Percentiles rank a stretch among this genome's conserved stretches.
Evolutionary conservation across 2,329 filamentous ascomycete genomes (phyloP).

Genomic region (Penicillium sp.): DNA sequence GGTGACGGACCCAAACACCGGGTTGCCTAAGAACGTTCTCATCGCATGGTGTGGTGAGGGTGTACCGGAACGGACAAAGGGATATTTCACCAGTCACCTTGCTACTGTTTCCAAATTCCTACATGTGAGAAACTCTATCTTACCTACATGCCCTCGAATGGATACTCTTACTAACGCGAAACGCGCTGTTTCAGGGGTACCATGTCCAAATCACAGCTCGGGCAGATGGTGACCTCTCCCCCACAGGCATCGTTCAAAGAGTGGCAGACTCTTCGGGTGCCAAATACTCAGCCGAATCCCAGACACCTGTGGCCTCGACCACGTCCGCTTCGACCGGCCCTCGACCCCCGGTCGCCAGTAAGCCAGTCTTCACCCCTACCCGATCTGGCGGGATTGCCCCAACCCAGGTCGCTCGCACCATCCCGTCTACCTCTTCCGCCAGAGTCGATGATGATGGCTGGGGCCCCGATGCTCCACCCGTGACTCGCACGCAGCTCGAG

Average conservation of each 20-base stretch:
- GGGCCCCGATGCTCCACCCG: constrained; percentile 90
- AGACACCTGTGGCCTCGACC: constrained; percentile 46
- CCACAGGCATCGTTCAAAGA: constrained; percentile 88
- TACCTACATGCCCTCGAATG: not conserved
- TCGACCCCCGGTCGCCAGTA: constrained; percentile 75
- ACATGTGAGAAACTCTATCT: constrained; percentile 61
- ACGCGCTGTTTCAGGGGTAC: constrained; percentile 68
- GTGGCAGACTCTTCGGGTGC: constrained; percentile 92
- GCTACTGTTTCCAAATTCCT: constrained; percentile 88
- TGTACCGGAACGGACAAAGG: constrained; percentile 97
- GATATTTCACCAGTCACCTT: constrained; percentile 95
- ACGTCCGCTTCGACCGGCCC: constrained; percentile 60
- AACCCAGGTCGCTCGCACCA: constrained; percentile 65
- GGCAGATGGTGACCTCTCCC: constrained; percentile 85
- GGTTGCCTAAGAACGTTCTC: constrained; percentile 87
- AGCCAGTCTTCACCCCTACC: constrained; percentile 88
- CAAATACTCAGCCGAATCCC: constrained; percentile 80
- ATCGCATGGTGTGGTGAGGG: constrained; percentile 98
- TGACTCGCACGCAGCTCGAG: constrained; percentile 84
- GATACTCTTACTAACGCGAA: constrained; percentile 8
- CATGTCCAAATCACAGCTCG: constrained; percentile 97
- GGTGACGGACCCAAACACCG: constrained; percentile 91
- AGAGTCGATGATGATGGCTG: constrained; percentile 85
- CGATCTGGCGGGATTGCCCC: constrained; percentile 63
- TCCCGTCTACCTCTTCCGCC: constrained; percentile 57